Evolutionary conservation across 164 flowering plant genomes (phyloP).

Genomic region (Piper betle): DNA sequence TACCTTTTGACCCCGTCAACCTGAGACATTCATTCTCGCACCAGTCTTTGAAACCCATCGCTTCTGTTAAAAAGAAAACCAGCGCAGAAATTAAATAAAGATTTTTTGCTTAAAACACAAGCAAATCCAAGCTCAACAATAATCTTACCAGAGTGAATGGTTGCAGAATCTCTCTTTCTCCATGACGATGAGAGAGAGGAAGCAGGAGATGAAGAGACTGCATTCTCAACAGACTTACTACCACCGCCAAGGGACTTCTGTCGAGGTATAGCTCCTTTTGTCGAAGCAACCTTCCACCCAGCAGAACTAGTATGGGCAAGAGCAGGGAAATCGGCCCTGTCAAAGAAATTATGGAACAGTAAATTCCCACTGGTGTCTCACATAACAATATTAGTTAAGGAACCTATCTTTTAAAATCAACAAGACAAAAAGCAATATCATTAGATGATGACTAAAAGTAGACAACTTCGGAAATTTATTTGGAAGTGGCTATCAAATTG

Average conservation of each 20-base stretch:
- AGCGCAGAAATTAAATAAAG: conserved; percentile 2
- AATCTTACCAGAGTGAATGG: conserved; percentile 46
- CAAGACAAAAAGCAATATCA: too few species aligned
- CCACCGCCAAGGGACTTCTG: conserved; percentile 44
- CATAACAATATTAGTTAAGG: too few species aligned
- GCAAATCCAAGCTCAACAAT: background rate
- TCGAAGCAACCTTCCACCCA: conserved; percentile 46
- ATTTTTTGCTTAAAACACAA: background rate
- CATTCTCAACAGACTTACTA: conserved; percentile 20
- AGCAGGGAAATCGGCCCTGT: conserved; percentile 68
- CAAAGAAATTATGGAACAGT: background rate
- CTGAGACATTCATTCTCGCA: conserved; percentile 74
- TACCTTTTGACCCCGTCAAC: conserved; percentile 81
- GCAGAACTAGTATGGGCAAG: conserved; percentile 40
- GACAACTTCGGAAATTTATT: too few species aligned
- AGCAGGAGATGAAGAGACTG: conserved; percentile 48
- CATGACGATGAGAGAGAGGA: conserved; percentile 34
- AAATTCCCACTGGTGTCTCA: too few species aligned
- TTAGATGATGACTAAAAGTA: too few species aligned
- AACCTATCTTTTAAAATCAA: too few species aligned
- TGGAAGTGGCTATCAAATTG: background rate
- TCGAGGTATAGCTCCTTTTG: conserved; percentile 39
- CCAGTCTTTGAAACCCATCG: conserved; percentile 91
- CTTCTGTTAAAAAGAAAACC: conserved; percentile 42
- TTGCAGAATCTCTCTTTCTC: conserved; percentile 41